Conservation (phyloP, 2,329 filamentous ascomycete genomes). For the Claviceps maximensis region DNA sequence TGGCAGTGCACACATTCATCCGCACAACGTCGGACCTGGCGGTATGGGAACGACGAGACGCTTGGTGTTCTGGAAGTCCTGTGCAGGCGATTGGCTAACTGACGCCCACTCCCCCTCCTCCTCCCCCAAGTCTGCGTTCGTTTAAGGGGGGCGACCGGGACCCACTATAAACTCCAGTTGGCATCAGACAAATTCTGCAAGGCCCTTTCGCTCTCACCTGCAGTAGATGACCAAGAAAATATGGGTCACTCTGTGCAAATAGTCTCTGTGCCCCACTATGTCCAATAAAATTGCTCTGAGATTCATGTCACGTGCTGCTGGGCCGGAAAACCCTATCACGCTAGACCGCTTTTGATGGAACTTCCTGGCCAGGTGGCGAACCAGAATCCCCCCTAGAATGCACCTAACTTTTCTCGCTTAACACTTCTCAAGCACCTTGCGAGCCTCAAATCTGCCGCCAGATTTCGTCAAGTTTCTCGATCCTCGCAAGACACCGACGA, state of each 20-base stretch:
- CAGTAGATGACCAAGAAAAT: conserved; percentile 6
- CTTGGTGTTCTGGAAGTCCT: neutral
- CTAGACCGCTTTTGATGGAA: conserved; percentile 25
- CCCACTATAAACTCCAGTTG: neutral
- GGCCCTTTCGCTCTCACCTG: neutral
- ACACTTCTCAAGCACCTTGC: conserved; percentile 33
- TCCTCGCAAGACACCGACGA: conserved; percentile 33
- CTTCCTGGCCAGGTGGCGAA: conserved; percentile 24
- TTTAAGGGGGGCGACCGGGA: neutral
- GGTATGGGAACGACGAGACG: neutral
- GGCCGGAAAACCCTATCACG: conserved; percentile 24
- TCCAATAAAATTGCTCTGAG: conserved; percentile 9
- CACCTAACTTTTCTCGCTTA: conserved; percentile 37
- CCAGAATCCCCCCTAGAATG: conserved; percentile 20
- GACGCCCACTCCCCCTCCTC: neutral
- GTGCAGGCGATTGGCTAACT: neutral
- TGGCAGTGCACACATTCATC: neutral
- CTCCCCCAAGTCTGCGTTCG: neutral
- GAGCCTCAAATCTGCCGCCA: conserved; percentile 42
- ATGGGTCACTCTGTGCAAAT: neutral
- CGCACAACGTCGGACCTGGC: neutral
- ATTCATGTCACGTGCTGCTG: conserved; percentile 23
- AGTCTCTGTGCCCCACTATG: neutral
- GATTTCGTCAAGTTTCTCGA: conserved; percentile 38
- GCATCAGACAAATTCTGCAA: conserved; percentile 7